Conservation (phyloP, 176 grass and related monocot genomes). For the Aegilops tauschii region DNA sequence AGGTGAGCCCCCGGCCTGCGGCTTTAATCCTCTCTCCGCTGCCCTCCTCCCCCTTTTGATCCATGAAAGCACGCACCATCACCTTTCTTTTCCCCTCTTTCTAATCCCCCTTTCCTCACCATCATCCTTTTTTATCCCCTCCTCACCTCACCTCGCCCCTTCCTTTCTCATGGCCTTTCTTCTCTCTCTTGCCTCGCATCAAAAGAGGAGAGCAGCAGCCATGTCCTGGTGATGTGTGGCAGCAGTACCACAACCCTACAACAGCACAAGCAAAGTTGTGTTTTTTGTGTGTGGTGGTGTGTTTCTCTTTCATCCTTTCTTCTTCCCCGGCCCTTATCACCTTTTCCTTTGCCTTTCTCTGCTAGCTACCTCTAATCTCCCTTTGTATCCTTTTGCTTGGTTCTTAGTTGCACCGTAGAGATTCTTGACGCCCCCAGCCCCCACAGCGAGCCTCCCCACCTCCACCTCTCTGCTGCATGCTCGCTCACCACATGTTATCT, state of each 20-base stretch:
- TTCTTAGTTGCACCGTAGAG: slow-evolving; percentile 57
- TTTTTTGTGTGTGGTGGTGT: slow-evolving; percentile 51
- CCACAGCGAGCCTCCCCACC: background rate
- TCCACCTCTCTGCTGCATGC: background rate
- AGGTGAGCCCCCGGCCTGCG: slow-evolving; percentile 30
- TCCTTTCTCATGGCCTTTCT: slow-evolving; percentile 59
- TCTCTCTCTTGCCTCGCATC: slow-evolving; percentile 64
- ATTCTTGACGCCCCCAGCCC: slow-evolving; percentile 30
- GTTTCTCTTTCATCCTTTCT: slow-evolving; percentile 64
- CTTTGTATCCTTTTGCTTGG: slow-evolving; percentile 75
- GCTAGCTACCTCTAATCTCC: slow-evolving; percentile 41
- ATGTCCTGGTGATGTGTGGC: slow-evolving; percentile 59
- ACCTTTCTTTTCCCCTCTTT: slow-evolving; percentile 70
- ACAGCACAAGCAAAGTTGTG: slow-evolving; percentile 69
- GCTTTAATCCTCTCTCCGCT: slow-evolving; percentile 63
- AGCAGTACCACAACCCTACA: slow-evolving; percentile 56
- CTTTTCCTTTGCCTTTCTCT: slow-evolving; percentile 45
- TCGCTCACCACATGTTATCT: slow-evolving; percentile 29
- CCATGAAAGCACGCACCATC: slow-evolving; percentile 71
- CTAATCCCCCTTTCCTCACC: slow-evolving; percentile 44
- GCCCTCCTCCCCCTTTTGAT: slow-evolving; percentile 46
- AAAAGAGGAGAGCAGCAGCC: slow-evolving; percentile 47
- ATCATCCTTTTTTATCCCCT: slow-evolving; percentile 51
- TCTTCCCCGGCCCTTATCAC: slow-evolving; percentile 45
- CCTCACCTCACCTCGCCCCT: background rate